A percentile compares a stretch with the other conserved stretches of the same genome.
Conservation (phyloP, 73 alveolate genomes). For the Paramecium pentaurelia region DNA sequence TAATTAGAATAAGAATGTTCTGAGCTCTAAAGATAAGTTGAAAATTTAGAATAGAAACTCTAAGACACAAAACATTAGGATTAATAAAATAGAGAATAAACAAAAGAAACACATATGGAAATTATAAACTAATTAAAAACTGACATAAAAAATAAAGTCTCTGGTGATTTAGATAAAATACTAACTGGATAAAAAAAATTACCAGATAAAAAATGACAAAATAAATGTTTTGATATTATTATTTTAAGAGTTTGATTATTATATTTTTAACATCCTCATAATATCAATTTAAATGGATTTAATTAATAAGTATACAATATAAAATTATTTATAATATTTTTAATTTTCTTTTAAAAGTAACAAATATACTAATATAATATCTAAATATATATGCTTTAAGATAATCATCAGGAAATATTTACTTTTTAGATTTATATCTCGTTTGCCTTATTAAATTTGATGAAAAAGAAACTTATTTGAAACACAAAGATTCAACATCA, state of each 20-base stretch:
- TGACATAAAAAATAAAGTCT: background rate
- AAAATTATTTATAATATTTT: too few relatives aligned
- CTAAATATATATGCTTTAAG: too few relatives aligned
- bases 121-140: background rate
- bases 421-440: too few relatives aligned
- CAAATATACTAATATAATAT: too few relatives aligned
- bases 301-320: background rate
- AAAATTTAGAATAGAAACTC: background rate
- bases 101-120: background rate
- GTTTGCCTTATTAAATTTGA: too few relatives aligned
- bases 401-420: too few relatives aligned
- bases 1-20: background rate
- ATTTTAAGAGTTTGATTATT: background rate
- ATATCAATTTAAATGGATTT: background rate
- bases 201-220: background rate
- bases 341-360: too few relatives aligned
- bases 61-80: background rate
- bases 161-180: background rate
- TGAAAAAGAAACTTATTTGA: background rate
- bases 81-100: background rate
- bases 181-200: conserved; percentile 7
- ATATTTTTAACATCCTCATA: background rate
- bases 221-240: background rate
- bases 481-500: background rate
- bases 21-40: background rate